Evolutionary conservation across 345 rosid genomes (phyloP).

Genomic region (Turnera subulata): DNA sequence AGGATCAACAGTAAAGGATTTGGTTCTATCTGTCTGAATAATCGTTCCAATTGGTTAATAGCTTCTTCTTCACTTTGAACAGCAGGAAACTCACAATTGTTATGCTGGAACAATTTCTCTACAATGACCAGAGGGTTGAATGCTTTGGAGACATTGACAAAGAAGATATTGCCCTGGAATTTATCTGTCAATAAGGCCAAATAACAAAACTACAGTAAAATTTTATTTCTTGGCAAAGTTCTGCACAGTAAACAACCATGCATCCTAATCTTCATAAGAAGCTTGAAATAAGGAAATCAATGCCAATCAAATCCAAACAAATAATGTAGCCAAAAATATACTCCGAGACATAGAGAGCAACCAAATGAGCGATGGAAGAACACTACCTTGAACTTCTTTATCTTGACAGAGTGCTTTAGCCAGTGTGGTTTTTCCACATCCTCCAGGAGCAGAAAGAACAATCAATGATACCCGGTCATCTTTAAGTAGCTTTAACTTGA

Average conservation of each 20-base stretch:
- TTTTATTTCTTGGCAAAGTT: neutral
- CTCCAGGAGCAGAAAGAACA: slow-evolving; percentile 20
- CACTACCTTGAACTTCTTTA: slow-evolving; percentile 11
- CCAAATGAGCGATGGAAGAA: neutral
- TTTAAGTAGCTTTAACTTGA: slow-evolving; percentile 2
- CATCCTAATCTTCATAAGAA: too few relatives aligned
- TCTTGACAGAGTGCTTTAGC: slow-evolving; percentile 12
- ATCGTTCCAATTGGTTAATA: slow-evolving; percentile 13
- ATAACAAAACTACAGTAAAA: neutral
- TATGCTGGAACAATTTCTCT: slow-evolving; percentile 28
- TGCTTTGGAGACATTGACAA: slow-evolving; percentile 34
- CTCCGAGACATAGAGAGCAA: neutral
- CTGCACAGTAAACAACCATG: neutral
- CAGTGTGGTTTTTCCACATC: slow-evolving; percentile 21
- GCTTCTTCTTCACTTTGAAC: slow-evolving; percentile 31
- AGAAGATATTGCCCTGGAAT: slow-evolving; percentile 49
- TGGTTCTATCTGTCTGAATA: slow-evolving; percentile 18
- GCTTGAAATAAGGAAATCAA: too few relatives aligned
- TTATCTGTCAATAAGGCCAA: slow-evolving; percentile 27
- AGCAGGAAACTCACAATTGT: neutral
- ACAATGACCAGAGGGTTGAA: slow-evolving; percentile 34
- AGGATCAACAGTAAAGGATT: slow-evolving; percentile 49
- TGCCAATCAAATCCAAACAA: too few relatives aligned
- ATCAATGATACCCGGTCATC: neutral
- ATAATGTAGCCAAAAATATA: too few relatives aligned